phyloP scores from a whole-genome alignment of 2,329 filamentous ascomycete genomes.

The Fusarium duplospermum region DNA sequence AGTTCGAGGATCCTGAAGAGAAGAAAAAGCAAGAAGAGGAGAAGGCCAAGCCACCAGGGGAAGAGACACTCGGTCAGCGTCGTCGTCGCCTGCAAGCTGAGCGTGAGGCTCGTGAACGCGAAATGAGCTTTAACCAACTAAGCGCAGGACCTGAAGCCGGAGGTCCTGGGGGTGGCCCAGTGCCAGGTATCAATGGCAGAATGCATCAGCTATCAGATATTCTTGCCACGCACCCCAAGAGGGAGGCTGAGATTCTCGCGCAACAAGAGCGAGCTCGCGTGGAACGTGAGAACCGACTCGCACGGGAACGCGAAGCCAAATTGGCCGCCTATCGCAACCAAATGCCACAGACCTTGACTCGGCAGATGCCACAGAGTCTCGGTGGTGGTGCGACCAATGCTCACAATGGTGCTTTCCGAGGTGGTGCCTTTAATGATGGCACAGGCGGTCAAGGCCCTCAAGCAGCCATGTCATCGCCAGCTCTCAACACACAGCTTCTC shows the following conservation, averaged over 20 bases:
- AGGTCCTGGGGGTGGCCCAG: conserved; percentile 8
- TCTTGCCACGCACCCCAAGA: conserved; percentile 56
- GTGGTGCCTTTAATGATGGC: conserved; percentile 67
- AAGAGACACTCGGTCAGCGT: conserved; percentile 84
- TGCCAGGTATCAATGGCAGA: conserved; percentile 43
- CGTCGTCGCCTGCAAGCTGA: conserved; percentile 78
- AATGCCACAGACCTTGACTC: conserved; percentile 58
- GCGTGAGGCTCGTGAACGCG: conserved; percentile 70
- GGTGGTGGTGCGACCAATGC: conserved; percentile 25
- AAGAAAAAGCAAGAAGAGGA: conserved; percentile 53
- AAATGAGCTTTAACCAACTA: conserved; percentile 57
- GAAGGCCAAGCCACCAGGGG: conserved; percentile 59
- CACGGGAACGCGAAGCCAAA: conserved; percentile 59
- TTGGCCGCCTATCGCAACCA: conserved; percentile 61
- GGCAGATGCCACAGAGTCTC: conserved; percentile 29
- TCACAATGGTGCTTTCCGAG: conserved; percentile 59
- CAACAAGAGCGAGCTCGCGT: conserved; percentile 55
- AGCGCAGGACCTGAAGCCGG: conserved; percentile 17
- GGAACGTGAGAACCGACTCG: conserved; percentile 55
- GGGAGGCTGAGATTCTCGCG: conserved; percentile 54
- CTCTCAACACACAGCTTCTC: conserved; percentile 43
- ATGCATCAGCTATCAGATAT: conserved; percentile 70
- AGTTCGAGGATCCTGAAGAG: conserved; percentile 66
- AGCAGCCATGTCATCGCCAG: conserved; percentile 43
- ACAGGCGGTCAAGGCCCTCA: conserved; percentile 52